Base-by-base conservation (phyloP, 1,284 basidiomycete species). In the Agaricales sp. region DNA sequence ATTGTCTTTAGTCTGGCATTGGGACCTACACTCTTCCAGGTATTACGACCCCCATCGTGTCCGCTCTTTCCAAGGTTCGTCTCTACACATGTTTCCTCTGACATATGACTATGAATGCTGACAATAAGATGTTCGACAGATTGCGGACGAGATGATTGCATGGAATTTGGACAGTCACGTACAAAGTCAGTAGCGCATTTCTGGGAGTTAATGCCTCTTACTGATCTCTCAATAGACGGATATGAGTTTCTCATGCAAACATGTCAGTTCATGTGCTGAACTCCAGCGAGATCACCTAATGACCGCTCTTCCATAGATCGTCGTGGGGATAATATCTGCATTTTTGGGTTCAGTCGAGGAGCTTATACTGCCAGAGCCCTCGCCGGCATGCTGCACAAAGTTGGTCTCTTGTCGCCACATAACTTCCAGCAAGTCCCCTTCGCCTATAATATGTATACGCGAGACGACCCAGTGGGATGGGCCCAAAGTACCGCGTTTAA, bases 401-500 rank as follows among this genome's bases (percentile, higher is more conserved):
- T 75, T 41, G 71, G 71, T 4, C 57, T 74, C 11, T 54, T 74
- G 0, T 71, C 71, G 6, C 55, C 59, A 11, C 61, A 59, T 54
- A 74, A 74, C 41, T 63, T 69, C 44, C 77, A 82, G 49, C 80
- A 84, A 58, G 70, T 85, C n/a, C 75, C 77, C 0, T 83, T 84
- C 54, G 83, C 82, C 6, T 85, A 82, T 67, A 75, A 78, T 50
- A 81, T 85, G 78, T 84, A 74, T 62, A 72, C 68, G 6, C 57
- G 63, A 16, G 66, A 74, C 13, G 74, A 77, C 48, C 61, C 67
- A 0, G 50, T 59, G 2, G 81, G 81, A 0, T 79, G 77, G 74
- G 53, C 56, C 18, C 75, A 77, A 55, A 74, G 72, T 37, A 74
- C 66, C 1, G 73, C 66, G 0, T 87, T 86, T 68, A 85, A 82